Conservation (phyloP, 495 filamentous ascomycete genomes). For the Penicillium pulvis region DNA sequence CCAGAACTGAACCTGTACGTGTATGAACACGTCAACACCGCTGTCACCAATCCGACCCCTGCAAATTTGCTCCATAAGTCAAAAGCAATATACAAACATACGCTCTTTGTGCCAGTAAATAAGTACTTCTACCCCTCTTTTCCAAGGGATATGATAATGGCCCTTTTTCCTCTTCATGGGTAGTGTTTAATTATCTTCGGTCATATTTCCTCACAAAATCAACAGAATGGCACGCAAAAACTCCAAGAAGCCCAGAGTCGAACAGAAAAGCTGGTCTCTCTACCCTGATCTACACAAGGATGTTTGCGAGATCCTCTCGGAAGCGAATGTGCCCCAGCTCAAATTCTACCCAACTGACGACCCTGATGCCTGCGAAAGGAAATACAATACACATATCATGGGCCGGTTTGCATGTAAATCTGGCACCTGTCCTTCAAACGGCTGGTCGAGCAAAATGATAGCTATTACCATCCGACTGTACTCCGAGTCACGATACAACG, state of each 20-base stretch:
- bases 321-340: not conserved
- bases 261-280: not conserved
- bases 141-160: not conserved
- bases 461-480: slow-evolving; percentile 3
- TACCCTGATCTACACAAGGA: slow-evolving; percentile 3
- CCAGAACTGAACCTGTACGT: not conserved
- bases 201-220: not conserved
- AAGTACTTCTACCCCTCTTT: not conserved
- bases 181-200: not conserved
- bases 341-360: slow-evolving; percentile 2
- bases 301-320: not conserved
- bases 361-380: not conserved
- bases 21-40: slow-evolving; percentile 2
- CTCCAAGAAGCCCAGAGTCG: not conserved
- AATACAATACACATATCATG: slow-evolving; percentile 2
- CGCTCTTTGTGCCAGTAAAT: not conserved
- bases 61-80: not conserved
- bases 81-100: not conserved
- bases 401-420: slow-evolving; percentile 2
- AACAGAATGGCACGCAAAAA: not conserved
- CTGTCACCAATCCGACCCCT: slow-evolving; percentile 5
- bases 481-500: slow-evolving; percentile 3
- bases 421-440: not conserved
- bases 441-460: slow-evolving; percentile 7
- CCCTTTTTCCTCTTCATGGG: not conserved